phyloP scores from a whole-genome alignment of 129 eudicot genomes.

The Helichrysum umbraculigerum region DNA sequence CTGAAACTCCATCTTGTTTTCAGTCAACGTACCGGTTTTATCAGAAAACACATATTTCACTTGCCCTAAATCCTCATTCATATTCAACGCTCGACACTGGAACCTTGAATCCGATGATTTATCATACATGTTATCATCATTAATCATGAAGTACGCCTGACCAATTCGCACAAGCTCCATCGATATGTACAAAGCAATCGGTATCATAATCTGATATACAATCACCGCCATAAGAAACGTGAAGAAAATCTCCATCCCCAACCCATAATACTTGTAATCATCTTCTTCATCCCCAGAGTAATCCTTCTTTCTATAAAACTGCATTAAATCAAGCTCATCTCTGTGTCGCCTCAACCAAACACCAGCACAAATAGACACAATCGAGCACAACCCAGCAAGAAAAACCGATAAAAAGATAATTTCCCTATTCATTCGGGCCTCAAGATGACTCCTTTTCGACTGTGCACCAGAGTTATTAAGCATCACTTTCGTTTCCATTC shows the following conservation, averaged over 20 bases:
- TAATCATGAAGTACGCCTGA: slow-evolving; percentile 91
- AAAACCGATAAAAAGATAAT: slow-evolving; percentile 65
- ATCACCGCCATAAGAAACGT: slow-evolving; percentile 85
- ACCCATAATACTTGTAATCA: slow-evolving; percentile 71
- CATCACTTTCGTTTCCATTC: slow-evolving; percentile 93
- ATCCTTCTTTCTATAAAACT: slow-evolving; percentile 67
- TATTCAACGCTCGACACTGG: slow-evolving; percentile 91
- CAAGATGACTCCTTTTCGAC: slow-evolving; percentile 84
- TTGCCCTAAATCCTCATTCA: slow-evolving; percentile 94
- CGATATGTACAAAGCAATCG: slow-evolving; percentile 89
- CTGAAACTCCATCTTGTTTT: slow-evolving; percentile 97
- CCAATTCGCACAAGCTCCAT: slow-evolving; percentile 97
- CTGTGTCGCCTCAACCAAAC: slow-evolving; percentile 76
- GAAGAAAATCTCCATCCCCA: slow-evolving; percentile 81
- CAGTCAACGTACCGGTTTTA: slow-evolving; percentile 92
- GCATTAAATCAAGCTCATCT: slow-evolving; percentile 71
- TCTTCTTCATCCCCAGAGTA: slow-evolving; percentile 48
- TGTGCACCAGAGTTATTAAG: slow-evolving; percentile 94
- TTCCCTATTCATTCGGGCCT: slow-evolving; percentile 81
- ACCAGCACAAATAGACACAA: slow-evolving; percentile 64
- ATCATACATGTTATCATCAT: slow-evolving; percentile 65
- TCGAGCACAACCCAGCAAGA: slow-evolving; percentile 61
- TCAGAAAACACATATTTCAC: slow-evolving; percentile 89
- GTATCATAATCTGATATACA: slow-evolving; percentile 91
- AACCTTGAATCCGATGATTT: slow-evolving; percentile 60